phyloP scores from a whole-genome alignment of 2,329 filamentous ascomycete species.

The Neonectria faginata region DNA sequence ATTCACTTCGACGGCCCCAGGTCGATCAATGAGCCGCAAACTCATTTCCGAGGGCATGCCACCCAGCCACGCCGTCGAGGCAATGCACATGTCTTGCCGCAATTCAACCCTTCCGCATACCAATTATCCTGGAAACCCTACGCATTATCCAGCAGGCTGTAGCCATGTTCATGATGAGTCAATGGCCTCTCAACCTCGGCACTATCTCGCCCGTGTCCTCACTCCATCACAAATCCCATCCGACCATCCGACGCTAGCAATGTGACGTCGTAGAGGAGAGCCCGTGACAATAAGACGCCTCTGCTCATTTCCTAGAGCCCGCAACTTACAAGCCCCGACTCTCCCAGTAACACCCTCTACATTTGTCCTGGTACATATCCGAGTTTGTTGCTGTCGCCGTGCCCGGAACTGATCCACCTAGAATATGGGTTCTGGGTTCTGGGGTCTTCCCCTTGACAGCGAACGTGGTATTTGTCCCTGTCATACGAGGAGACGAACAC shows the following conservation, averaged over 20 bases:
- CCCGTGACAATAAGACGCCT: conserved; percentile 5
- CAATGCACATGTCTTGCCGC: conserved; percentile 38
- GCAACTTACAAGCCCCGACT: conserved; percentile 15
- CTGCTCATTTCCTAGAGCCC: conserved; percentile 22
- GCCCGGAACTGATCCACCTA: conserved; percentile 16
- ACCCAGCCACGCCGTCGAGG: conserved; percentile 24
- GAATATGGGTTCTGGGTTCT: conserved; percentile 28
- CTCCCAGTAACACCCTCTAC: conserved; percentile 11
- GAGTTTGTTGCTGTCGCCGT: conserved; percentile 2
- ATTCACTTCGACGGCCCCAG: conserved; percentile 30
- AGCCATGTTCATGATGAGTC: conserved; percentile 17
- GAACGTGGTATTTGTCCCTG: conserved; percentile 25
- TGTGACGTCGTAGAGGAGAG: conserved; percentile 1
- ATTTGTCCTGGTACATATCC: background rate
- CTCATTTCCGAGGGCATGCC: conserved; percentile 42
- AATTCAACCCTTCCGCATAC: conserved; percentile 29
- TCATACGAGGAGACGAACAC: conserved; percentile 39
- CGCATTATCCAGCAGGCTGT: conserved; percentile 31
- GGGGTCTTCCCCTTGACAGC: conserved; percentile 27
- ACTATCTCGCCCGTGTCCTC: background rate
- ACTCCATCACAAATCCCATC: background rate
- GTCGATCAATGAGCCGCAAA: conserved; percentile 29
- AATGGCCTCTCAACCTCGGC: background rate
- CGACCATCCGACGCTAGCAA: background rate
- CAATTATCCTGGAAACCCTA: conserved; percentile 25